A percentile compares a stretch with the other conserved stretches of the same genome.
These are phyloP conservation scores for Leishmania arabica DNA, from an alignment of 208 protist species.

Conservation along the genomic window DNA sequence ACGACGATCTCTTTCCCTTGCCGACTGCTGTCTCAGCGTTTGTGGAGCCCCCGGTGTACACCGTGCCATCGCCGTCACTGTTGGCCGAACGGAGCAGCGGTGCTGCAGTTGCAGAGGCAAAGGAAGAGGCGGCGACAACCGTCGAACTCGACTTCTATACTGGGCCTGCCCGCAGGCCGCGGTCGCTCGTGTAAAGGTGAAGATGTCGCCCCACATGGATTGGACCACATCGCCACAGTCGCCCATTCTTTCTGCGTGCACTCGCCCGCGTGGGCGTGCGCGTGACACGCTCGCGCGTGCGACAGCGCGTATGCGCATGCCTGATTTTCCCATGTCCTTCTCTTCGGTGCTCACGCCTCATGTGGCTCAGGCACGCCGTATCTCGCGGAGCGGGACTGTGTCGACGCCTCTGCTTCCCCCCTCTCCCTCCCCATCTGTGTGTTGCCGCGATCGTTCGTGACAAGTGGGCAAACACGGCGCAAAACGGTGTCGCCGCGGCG, in stretches of 20 bases:
- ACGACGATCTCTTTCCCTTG: conserved; percentile 34
- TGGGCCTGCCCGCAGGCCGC: conserved; percentile 22
- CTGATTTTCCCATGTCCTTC: neutral
- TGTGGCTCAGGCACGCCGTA: neutral
- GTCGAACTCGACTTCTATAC: conserved; percentile 19
- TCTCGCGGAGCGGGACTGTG: neutral
- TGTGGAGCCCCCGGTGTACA: neutral
- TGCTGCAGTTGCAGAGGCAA: neutral
- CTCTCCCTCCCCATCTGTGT: neutral
- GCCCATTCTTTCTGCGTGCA: neutral
- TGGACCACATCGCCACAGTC: neutral
- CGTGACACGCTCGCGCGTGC: neutral
- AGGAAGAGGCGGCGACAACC: neutral
- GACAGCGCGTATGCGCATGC: neutral
- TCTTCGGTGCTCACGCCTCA: neutral
- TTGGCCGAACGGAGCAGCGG: neutral
- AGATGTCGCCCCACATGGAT: neutral
- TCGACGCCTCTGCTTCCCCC: neutral
- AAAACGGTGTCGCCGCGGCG: neutral
- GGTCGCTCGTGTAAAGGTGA: conserved; percentile 7
- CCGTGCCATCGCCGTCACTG: neutral
- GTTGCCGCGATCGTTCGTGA: neutral
- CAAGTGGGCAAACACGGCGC: neutral
- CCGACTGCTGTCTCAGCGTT: conserved; percentile 22
- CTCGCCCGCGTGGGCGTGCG: neutral